A percentile compares a stretch with the other conserved stretches of the same genome.
These are phyloP conservation scores for Gremmenia infestans DNA, from an alignment of 2,329 filamentous ascomycete genomes.

Conservation along the genomic window DNA sequence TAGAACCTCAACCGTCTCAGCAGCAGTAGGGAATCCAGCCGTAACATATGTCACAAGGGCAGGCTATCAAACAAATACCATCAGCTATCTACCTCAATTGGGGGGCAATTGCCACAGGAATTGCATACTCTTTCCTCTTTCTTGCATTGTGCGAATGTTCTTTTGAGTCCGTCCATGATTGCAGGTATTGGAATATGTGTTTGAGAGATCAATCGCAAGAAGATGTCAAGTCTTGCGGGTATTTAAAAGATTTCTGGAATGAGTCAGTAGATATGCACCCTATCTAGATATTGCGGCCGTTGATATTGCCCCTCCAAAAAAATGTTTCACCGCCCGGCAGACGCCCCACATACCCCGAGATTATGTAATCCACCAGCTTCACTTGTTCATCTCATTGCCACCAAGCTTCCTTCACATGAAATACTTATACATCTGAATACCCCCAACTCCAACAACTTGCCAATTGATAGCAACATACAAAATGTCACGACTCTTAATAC, in stretches of 20 bases:
- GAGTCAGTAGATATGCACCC: slow-evolving; percentile 18
- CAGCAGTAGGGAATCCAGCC: slow-evolving; percentile 80
- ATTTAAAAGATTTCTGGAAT: slow-evolving; percentile 7
- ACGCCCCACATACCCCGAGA: background rate
- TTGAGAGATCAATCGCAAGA: slow-evolving; percentile 17
- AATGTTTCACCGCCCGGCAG: slow-evolving; percentile 20
- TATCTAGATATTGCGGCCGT: background rate
- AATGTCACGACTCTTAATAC: slow-evolving; percentile 28
- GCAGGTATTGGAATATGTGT: slow-evolving; percentile 3
- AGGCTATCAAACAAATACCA: slow-evolving; percentile 16
- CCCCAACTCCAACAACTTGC: background rate
- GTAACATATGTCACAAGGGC: slow-evolving; percentile 96
- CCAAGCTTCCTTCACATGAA: background rate
- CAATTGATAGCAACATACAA: background rate
- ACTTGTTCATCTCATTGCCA: background rate
- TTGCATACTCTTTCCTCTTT: slow-evolving; percentile 40
- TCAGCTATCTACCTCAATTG: slow-evolving; percentile 5
- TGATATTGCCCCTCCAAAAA: slow-evolving; percentile 17
- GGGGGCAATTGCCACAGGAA: background rate
- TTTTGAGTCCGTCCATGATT: slow-evolving; percentile 45
- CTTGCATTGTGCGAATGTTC: slow-evolving; percentile 53
- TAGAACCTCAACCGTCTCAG: slow-evolving; percentile 77
- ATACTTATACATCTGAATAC: background rate
- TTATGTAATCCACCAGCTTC: slow-evolving; percentile 2
- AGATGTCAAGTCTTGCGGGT: background rate